Base-by-base conservation (phyloP, 306 rosid species). In the Quercus engelmannii region DNA sequence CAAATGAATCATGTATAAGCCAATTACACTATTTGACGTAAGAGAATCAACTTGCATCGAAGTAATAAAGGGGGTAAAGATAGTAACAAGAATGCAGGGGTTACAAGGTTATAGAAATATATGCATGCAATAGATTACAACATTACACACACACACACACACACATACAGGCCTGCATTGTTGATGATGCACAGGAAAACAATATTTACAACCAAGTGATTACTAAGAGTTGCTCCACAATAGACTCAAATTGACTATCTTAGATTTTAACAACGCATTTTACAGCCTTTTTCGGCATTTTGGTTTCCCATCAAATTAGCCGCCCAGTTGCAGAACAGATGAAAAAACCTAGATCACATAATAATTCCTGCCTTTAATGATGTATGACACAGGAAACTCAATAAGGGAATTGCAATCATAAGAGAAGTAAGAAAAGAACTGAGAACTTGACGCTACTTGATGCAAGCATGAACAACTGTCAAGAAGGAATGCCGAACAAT, bases 401-500 rank as follows among this genome's bases (percentile, higher is more conserved):
- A 31, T 8, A 57, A 21, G 15, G 1, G n/a, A 38, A 57, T 10
- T 18, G 17, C 2, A 15, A 64, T 63, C 35, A 76, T 23, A 58
- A 63, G 73, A 20, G 65, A 46, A 18, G 12, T 19, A 72, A 15
- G 64, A 74, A 81, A 81, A 57, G 33, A 85, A 77, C 14, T 68
- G 56, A 81, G 83, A 62, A 79, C 52, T 67, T 19, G 71, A 59
- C 78, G 25, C 33, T 91, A 95, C 99, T 91, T 95, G 92, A 95
- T 91, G 89, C 97, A 93, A 82, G 99, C 98, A 90, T 95, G 99
- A 80, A 95, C 99, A 84, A 95, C 98, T 15, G 95, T 90, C 98
- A 95, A 85, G 91, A 91, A 93, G 78, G 98, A 87, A 89, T 88
- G 94, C 64, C 98, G 90, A 77, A 90, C 89, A 84, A 93, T 95